Base-by-base conservation (phyloP, 78 protist species). In the Fonticula alba region DNA sequence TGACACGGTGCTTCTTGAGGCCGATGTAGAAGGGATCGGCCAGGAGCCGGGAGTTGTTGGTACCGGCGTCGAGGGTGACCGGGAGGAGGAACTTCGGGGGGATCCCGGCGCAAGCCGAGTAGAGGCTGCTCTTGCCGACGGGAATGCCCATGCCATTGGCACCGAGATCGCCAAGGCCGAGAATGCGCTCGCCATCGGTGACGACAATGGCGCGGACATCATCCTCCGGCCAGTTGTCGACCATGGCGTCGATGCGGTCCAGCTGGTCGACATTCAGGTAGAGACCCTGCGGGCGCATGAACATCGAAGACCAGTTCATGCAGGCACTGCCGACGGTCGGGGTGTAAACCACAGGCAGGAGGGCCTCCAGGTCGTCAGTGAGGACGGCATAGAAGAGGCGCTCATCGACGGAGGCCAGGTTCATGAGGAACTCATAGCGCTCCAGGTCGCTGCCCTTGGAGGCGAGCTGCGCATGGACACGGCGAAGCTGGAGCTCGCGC, bases 121-220 rank as follows among this genome's bases (percentile, higher is more conserved):
- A 86, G 22, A 94, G 78, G 64, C 75, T 52, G 11, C 85, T 76
- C 69, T 95, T 95, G 57, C 99, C 99, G 52, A 79, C 36, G 58
- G 74, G 74, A 53, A 76, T 77, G 51, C 75, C 58, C 50, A 54
- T 41, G 62, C 35, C 62, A 15, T 31, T 50, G 47, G 24, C 50
- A n/a, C 95, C 95, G 5, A 85, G 81, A 68, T 93, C 98, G 38
- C 98, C 98, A 13, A 94, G 83, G 57, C 98, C 98, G 3, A 94
- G 76, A 57, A 94, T 94, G 47, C 98, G 83, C 27, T 70, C 60
- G 36, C 98, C 98, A 37, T 94, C 98, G 32, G 94, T 80, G 38
- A 90, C 82, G 32, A 89, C 96, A 59, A 90, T 82, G 31, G 81
- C 70, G 32, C 76, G 81, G 4, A 72, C 81, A 27, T 29, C 2